Evolutionary conservation across 1,284 basidiomycete genomes (phyloP), one percentile per base, ranked within the genome.

Genomic region (Sanguinoderma infundibulare): DNA sequence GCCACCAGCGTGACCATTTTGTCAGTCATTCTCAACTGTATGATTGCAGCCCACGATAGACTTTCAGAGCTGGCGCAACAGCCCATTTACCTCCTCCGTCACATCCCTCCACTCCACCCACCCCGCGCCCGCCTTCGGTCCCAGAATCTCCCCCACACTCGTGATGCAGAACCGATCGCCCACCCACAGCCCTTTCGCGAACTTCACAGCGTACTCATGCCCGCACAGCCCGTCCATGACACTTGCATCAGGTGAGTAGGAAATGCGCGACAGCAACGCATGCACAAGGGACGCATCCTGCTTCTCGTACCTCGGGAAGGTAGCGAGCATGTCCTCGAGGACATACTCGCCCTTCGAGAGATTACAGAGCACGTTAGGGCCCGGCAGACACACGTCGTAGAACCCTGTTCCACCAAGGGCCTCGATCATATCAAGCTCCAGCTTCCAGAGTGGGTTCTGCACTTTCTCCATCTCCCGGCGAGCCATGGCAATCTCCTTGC

Each of bases 41-140:
- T n/a, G n/a, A n/a, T n/a, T n/a, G n/a, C n/a, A n/a, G n/a, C n/a
- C n/a, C n/a, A n/a, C n/a, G n/a, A n/a, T n/a, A n/a, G 20, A 8
- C 39, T 34, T 12, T 12, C 39, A 40, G 22, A 40, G 39, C 20
- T 40, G 49, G 15, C n/a, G 15, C 26, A 62, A 20, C 34, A 62
- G 34, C 52, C 14, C 7, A 24, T 58, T 49, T 2, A 50, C 57
- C 28, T 62, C 58, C 1, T 55, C 59, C 1, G 57, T 60, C 5
- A 67, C 53, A 34, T 70, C 66, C 49, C 9, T 60, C 67, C 65
- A 70, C 9, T 34, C 53, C 14, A 32, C 32, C 9, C 35, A n/a
- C n/a, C n/a, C n/a, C n/a, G n/a, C n/a, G n/a, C n/a, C n/a, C 12
- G 22, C 10, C 22, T 24, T 26, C 42, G 20, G 50, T 34, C 10